Evolutionary conservation across 441 rosid genomes (phyloP).

Genomic region (Croton laevigatus): DNA sequence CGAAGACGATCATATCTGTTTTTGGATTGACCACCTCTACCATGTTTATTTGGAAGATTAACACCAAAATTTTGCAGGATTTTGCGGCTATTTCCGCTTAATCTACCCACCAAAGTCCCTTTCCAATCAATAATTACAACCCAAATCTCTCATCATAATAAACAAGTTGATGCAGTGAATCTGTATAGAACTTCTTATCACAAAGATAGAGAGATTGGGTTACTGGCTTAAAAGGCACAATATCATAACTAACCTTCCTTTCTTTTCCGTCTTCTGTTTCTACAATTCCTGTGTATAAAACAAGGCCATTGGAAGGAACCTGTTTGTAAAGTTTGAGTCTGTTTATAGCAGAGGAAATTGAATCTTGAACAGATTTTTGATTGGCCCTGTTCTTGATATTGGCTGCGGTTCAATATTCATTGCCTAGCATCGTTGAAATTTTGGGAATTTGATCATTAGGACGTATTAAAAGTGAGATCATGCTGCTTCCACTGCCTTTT

Average conservation of each 20-base stretch:
- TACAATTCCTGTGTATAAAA: constrained; percentile 75
- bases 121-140: constrained; percentile 80
- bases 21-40: constrained; percentile 88
- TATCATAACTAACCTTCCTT: constrained; percentile 71
- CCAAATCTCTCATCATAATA: constrained; percentile 20
- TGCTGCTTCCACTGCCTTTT: constrained; percentile 82
- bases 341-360: constrained; percentile 84
- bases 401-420: constrained; percentile 83
- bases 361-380: constrained; percentile 80
- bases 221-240: constrained; percentile 67
- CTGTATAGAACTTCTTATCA: constrained; percentile 25
- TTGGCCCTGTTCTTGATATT: constrained; percentile 86
- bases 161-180: constrained; percentile 21
- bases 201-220: constrained; percentile 22
- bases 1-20: constrained; percentile 77
- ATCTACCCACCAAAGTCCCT: constrained; percentile 76
- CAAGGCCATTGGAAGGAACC: constrained; percentile 85
- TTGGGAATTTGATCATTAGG: constrained; percentile 76
- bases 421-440: constrained; percentile 86
- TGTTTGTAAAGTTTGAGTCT: constrained; percentile 75
- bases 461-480: constrained; percentile 90
- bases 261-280: constrained; percentile 79
- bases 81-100: constrained; percentile 72
- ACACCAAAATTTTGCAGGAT: constrained; percentile 74
- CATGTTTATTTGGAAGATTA: constrained; percentile 84